These are phyloP conservation scores for Naegleria fowleri DNA, from an alignment of 208 protist species.

Conservation along the genomic window DNA sequence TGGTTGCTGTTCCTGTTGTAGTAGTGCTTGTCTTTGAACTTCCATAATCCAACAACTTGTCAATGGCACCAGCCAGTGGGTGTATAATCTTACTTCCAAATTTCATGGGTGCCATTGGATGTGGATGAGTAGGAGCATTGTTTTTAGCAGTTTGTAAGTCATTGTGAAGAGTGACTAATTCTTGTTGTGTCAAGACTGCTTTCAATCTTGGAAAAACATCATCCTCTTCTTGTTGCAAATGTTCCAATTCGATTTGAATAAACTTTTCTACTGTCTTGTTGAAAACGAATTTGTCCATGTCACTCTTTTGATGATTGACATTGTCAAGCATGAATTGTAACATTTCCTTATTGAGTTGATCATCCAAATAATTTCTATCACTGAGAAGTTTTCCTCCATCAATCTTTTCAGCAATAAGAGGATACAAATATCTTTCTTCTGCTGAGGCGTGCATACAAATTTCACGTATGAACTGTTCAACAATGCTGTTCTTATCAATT, in stretches of 20 bases:
- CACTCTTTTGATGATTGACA: neutral
- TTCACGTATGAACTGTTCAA: neutral
- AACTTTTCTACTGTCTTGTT: neutral
- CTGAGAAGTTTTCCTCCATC: neutral
- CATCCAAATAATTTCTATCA: neutral
- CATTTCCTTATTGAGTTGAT: conserved; percentile 21
- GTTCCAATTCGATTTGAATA: conserved; percentile 6
- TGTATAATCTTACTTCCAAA: neutral
- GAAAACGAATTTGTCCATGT: neutral
- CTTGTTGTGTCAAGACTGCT: neutral
- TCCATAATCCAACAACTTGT: neutral
- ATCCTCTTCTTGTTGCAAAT: conserved; percentile 7
- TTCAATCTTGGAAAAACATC: neutral
- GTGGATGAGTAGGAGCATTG: neutral
- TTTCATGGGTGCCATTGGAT: neutral
- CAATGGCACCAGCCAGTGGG: neutral
- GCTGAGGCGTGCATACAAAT: neutral
- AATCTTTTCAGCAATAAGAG: neutral
- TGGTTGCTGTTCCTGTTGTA: neutral
- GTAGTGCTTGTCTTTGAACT: neutral
- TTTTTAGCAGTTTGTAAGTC: neutral
- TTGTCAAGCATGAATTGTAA: neutral
- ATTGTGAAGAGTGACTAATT: neutral
- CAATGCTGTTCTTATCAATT: neutral
- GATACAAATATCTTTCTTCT: neutral